Base-by-base conservation (phyloP, 2,329 filamentous ascomycete genomes). In the Alternaria sp. region DNA sequence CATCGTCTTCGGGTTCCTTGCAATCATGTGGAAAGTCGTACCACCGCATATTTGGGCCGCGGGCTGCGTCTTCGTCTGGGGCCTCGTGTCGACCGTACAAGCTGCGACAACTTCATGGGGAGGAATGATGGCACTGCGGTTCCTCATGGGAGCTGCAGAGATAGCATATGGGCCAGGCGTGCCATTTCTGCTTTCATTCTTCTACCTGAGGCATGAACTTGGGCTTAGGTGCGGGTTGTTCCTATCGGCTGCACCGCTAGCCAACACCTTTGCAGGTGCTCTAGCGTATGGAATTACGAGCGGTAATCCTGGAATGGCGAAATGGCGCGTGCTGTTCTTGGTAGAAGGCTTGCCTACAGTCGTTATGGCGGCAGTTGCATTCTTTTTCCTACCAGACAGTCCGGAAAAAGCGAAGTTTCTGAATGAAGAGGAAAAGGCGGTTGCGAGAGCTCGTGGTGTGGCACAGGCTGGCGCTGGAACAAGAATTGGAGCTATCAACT, bases 221-320 rank as follows among this genome's bases (percentile, higher is more conserved):
- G 87, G 87, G 30, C 79, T 88, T 28, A 80, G 87, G 4, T 84
- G 84, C 55, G 87, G 86, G 3, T 73, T 89, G 21, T 89, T 88
- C 36, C n/a, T 40, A 40, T 40, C 36, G 36, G 36, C 36, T 40
- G 36, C 36, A 1, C 36, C 36, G n/a, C 36, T 40, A 40, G 93
- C 93, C 2, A 96, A 92, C 45, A 90, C 89, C 2, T 94, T 96
- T 75, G 92, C 93, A 0, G 89, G 89, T 3, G 89, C 88, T 4
- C 81, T 90, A 10, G 78, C 78, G 10, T 80, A 78, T 62, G 78
- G 74, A 5, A 90, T 92, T 73, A 88, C 88, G 9, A 86, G 86
- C 26, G 87, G 88, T 12, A 82, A 86, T 69, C 81, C 83, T 3
- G 60, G 58, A 7, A 77, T 92, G 46, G 84, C 86, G 3, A 87